These are phyloP conservation scores for Aulographum hederae DNA, from an alignment of 2,329 filamentous ascomycete species.

Conservation along the genomic window DNA sequence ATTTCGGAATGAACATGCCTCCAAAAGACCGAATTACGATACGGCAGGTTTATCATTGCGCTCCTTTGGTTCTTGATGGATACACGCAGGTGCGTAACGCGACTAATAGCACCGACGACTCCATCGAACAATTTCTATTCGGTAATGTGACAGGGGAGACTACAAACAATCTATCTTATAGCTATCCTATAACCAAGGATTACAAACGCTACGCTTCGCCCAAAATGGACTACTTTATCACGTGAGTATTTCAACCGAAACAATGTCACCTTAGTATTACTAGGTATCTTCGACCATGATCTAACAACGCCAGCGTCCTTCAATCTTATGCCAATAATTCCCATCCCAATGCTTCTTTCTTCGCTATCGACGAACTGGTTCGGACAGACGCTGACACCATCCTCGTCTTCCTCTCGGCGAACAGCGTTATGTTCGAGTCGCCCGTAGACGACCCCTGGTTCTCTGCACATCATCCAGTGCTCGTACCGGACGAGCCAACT, in stretches of 20 bases:
- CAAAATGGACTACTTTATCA: too few species aligned
- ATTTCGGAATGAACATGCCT: constrained; percentile 10
- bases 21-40: constrained; percentile 5
- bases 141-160: too few species aligned
- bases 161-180: too few species aligned
- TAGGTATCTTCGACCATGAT: too few species aligned
- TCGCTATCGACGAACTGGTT: constrained; percentile 2
- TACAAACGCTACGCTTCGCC: too few species aligned
- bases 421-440: constrained; percentile 1
- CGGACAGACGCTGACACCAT: constrained; percentile 4
- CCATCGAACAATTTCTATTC: too few species aligned
- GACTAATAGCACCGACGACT: too few species aligned
- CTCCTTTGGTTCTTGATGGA: constrained; percentile 1
- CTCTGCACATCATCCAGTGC: constrained; percentile 3
- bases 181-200: too few species aligned
- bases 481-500: not conserved
- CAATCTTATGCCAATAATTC: not conserved
- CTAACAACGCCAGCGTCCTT: too few species aligned
- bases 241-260: too few species aligned
- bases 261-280: too few species aligned
- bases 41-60: constrained; percentile 4
- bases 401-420: constrained; percentile 4
- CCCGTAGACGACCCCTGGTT: constrained; percentile 6
- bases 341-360: not conserved
- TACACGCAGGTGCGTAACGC: not conserved